Conservation (phyloP, 257 asterid genomes). For the Plectranthus barbatus region DNA sequence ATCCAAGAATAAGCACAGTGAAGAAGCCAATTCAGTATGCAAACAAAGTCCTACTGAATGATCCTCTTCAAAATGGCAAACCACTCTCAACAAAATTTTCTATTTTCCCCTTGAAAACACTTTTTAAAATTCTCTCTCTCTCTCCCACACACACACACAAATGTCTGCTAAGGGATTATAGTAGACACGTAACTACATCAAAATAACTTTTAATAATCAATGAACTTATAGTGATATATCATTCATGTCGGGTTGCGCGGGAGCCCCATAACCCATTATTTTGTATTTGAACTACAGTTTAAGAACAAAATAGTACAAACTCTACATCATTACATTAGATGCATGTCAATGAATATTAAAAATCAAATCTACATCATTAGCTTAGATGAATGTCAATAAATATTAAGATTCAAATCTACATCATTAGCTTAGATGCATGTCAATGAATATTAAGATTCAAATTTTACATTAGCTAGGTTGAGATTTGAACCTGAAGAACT, state of each 20-base stretch:
- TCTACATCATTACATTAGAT: too few species aligned
- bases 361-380: too few species aligned
- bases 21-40: neutral
- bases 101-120: neutral
- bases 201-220: neutral
- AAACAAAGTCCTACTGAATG: neutral
- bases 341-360: too few species aligned
- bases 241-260: neutral
- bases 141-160: neutral
- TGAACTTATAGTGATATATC: neutral
- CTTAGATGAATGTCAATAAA: too few species aligned
- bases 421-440: conserved; percentile 1
- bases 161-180: neutral
- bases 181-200: neutral
- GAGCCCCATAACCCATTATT: neutral
- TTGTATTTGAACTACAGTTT: neutral
- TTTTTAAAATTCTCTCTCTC: neutral
- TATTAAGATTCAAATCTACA: too few species aligned
- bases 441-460: conserved; percentile 10
- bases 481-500: conserved; percentile 98
- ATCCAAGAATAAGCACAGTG: neutral
- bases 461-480: conserved; percentile 40
- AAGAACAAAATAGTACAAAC: conserved; percentile 3
- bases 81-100: neutral
- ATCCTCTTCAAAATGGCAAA: neutral